These are phyloP conservation scores for Xylaria flabelliformis DNA, from an alignment of 495 filamentous ascomycete species.

Conservation along the genomic window DNA sequence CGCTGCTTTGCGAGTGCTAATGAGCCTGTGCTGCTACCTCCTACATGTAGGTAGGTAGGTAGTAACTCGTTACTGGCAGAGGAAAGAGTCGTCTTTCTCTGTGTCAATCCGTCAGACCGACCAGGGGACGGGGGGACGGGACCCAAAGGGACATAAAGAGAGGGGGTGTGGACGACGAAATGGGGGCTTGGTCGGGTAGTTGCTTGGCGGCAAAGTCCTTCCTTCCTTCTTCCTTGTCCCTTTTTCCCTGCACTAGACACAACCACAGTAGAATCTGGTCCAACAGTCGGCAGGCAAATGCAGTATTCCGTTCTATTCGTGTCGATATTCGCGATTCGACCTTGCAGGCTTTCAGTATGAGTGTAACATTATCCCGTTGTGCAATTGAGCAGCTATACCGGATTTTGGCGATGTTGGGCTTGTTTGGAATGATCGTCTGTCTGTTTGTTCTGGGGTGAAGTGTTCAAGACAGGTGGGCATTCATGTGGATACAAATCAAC, in stretches of 20 bases:
- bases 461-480: background rate
- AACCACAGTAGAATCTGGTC: background rate
- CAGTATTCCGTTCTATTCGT: background rate
- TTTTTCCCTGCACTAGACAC: slow-evolving; percentile 7
- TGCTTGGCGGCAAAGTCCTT: slow-evolving; percentile 29
- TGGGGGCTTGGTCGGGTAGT: slow-evolving; percentile 22
- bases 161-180: slow-evolving; percentile 10
- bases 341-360: background rate
- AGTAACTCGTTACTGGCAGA: background rate
- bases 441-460: background rate
- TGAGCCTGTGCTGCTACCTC: slow-evolving; percentile 9
- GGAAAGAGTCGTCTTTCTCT: slow-evolving; percentile 11
- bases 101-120: slow-evolving; percentile 24
- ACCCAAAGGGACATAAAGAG: slow-evolving; percentile 18
- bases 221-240: slow-evolving; percentile 8
- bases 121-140: slow-evolving; percentile 10
- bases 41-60: no score
- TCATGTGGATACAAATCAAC: slow-evolving; percentile 4
- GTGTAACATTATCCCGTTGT: background rate
- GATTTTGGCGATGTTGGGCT: background rate
- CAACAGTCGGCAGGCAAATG: background rate
- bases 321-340: background rate
- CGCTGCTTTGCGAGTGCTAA: slow-evolving; percentile 3
- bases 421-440: no score
- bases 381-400: background rate